Evolutionary conservation across 2,329 filamentous ascomycete genomes (phyloP), one percentile per base, ranked within the genome.

Genomic region (Alternaria sp.): DNA sequence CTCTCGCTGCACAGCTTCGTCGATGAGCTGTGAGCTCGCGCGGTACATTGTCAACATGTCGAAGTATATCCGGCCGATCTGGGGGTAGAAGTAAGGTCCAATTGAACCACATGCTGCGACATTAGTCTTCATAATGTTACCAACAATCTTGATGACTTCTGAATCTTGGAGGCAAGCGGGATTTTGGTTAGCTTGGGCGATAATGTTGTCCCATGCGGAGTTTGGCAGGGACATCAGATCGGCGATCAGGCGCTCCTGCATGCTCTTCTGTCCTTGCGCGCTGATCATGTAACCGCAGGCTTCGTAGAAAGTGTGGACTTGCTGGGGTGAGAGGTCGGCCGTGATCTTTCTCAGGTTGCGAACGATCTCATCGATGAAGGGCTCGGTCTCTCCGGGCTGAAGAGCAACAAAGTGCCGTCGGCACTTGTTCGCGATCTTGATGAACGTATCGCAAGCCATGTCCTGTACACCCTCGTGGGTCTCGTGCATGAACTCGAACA

Each of bases 111-210:
- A 99, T 36, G 96, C 96, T n/a, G 96, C 95, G 5, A 99, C 96
- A 74, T 99, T 99, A 1, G 96, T 99, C 87, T 99, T 99, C 96
- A 99, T 99, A 78, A 99, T 97, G 82, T 99, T 99, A 70, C 96
- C 96, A 67, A 99, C 94, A 70, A 99, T 90, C 85, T 99, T 99
- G 84, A 99, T 98, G 1, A 94, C 97, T 72, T 99, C 94, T 11
- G 90, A 86, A 75, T 98, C 93, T 79, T 98, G 93, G 12, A 99
- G 86, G 70, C 96, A 93, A 21, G 89, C 87, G 0, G 96, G 93
- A 77, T 97, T 90, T 65, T 91, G 86, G 58, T 93, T 96, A 23
- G 96, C 96, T 76, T 91, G 88, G 71, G 89, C 88, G 77, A 99
- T 99, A 74, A 99, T 97, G 74, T 91, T 89, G 77, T 97, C 94